Base-by-base conservation (phyloP, 768 basidiomycete species). In the Trametes cingulata region DNA sequence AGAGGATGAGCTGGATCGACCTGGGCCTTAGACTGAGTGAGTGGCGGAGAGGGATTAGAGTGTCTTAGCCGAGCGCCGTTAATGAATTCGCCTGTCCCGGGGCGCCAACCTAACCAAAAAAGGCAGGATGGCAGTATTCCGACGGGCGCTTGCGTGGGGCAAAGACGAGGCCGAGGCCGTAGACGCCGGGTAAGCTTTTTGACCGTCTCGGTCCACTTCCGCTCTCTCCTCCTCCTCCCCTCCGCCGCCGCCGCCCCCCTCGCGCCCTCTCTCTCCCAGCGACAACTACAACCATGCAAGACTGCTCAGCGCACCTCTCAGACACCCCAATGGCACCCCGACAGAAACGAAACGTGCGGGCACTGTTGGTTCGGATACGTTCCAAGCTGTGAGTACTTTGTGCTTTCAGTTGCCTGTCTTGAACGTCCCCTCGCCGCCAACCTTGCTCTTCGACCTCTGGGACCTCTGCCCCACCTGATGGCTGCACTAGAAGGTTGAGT, bases 131-230 rank as follows among this genome's bases (percentile, higher is more conserved):
- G n/a, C 19, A 20, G n/a, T 19, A 35, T 10, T 37, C 50, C 36
- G 27, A 6, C 45, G 27, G 46, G 42, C 55, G 50, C 37, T 50
- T 55, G 20, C 37, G 50, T 17, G 59, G 47, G 52, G 49, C 14
- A 33, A 25, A 37, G 37, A 15, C 43, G 22, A 42, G 48, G 29
- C 54, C 50, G 24, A 48, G 47, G 5, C 50, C 10, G 17, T 29
- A 58, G 48, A 33, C 56, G 56, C 61, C 52, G 56, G 56, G 33
- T 63, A 63, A 63, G 52, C 61, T 58, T 63, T 58, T 63, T 53
- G 56, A 50, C 56, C 56, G 49, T 15, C 55, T 58, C 12, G 17
- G 50, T 52, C 58, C 43, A 37, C 40, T 36, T 52, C 61, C 54
- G 45, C 51, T 1, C 43, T 45, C 45, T 52, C 39, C 43, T 52